Conservation (phyloP, 805 yeast species). For the Ogataea neopini region DNA sequence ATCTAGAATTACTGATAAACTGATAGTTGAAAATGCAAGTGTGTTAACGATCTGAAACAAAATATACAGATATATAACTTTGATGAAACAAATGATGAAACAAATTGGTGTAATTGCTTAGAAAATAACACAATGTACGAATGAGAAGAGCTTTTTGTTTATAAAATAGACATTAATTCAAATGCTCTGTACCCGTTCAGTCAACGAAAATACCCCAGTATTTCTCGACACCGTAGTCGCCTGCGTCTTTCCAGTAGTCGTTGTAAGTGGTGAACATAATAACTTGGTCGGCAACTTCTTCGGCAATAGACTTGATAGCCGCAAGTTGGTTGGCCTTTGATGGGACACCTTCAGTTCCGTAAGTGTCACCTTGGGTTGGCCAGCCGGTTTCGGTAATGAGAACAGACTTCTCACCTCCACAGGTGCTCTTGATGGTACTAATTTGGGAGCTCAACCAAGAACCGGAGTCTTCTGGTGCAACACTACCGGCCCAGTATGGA, state of each 20-base stretch:
- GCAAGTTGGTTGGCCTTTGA: slow-evolving; percentile 50
- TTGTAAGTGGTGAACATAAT: slow-evolving; percentile 62
- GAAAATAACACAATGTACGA: neutral
- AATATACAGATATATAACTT: neutral
- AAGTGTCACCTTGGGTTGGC: slow-evolving; percentile 62
- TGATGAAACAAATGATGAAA: neutral
- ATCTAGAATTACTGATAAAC: neutral
- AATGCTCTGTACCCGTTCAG: too few relatives aligned
- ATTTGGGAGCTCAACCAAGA: slow-evolving; percentile 53
- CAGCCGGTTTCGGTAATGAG: slow-evolving; percentile 68
- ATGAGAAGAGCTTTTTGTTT: too few relatives aligned
- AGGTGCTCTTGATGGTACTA: slow-evolving; percentile 41
- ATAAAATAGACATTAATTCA: too few relatives aligned
- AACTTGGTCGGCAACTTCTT: slow-evolving; percentile 47
- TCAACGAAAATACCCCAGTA: slow-evolving; percentile 54
- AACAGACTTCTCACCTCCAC: slow-evolving; percentile 50
- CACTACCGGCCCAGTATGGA: slow-evolving; percentile 63
- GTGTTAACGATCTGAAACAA: slow-evolving; percentile 2
- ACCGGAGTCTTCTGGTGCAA: slow-evolving; percentile 53
- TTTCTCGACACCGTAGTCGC: slow-evolving; percentile 58
- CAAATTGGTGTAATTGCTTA: neutral
- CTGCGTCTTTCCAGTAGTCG: slow-evolving; percentile 63
- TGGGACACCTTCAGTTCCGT: slow-evolving; percentile 54
- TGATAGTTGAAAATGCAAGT: neutral
- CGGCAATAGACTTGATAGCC: slow-evolving; percentile 52